These are phyloP conservation scores for Sicyos edulis DNA, from an alignment of 306 rosid genomes.

Conservation along the genomic window DNA sequence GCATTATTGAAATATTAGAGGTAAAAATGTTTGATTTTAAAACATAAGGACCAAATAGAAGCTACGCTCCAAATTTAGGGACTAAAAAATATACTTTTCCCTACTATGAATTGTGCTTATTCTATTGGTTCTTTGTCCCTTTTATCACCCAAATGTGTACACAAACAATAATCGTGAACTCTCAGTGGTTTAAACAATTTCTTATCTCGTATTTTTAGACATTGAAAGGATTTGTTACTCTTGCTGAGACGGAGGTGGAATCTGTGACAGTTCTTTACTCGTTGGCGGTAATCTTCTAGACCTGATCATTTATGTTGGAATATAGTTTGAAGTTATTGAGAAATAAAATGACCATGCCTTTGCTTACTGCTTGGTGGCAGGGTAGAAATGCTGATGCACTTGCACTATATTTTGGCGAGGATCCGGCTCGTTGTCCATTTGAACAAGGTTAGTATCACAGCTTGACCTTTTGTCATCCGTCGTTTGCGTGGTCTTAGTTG, in stretches of 20 bases:
- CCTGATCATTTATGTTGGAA: conserved; percentile 19
- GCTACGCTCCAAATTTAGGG: too few species aligned
- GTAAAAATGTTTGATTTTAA: too few species aligned
- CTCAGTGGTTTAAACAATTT: conserved; percentile 10
- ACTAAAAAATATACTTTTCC: too few species aligned
- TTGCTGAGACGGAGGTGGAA: conserved; percentile 74
- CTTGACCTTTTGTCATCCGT: background rate
- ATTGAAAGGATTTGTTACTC: conserved; percentile 59
- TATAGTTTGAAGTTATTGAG: conserved; percentile 11
- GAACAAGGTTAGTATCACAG: conserved; percentile 70
- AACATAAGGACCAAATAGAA: too few species aligned
- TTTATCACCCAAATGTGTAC: too few species aligned
- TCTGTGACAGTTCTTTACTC: conserved; percentile 68
- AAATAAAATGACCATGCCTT: conserved; percentile 23
- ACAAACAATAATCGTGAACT: too few species aligned
- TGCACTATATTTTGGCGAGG: conserved; percentile 85
- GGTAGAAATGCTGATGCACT: conserved; percentile 97
- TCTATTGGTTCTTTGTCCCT: too few species aligned
- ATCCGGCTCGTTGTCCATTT: conserved; percentile 79
- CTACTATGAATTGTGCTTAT: too few species aligned
- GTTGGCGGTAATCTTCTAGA: conserved; percentile 59
- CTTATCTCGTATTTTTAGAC: conserved; percentile 41
- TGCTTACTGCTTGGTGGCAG: conserved; percentile 37
- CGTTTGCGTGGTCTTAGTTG: background rate
- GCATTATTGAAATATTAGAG: too few species aligned